These are phyloP conservation scores for Pilatotrama ljubarskyi DNA, from an alignment of 768 basidiomycete species.

Conservation along the genomic window DNA sequence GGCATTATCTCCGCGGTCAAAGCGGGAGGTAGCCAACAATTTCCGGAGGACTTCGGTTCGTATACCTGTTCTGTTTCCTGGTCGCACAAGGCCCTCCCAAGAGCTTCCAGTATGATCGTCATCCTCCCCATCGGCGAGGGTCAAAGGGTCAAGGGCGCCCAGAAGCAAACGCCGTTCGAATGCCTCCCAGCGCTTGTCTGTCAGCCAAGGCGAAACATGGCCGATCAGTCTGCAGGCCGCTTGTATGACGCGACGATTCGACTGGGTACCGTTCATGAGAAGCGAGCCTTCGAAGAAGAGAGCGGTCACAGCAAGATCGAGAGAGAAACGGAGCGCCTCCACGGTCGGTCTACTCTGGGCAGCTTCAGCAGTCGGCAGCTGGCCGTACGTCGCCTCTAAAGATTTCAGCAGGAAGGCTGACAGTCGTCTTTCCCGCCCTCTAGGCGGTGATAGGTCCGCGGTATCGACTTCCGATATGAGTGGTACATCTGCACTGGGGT, in stretches of 20 bases:
- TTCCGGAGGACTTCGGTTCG: conserved; percentile 50
- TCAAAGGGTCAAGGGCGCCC: conserved; percentile 64
- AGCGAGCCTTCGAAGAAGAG: conserved; percentile 72
- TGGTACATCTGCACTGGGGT: background rate
- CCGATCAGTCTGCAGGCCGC: conserved; percentile 55
- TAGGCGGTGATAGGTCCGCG: conserved; percentile 45
- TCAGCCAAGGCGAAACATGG: conserved; percentile 41
- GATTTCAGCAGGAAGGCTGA: conserved; percentile 64
- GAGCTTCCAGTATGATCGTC: conserved; percentile 17
- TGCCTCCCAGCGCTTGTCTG: conserved; percentile 51
- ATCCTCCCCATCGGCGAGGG: conserved; percentile 38
- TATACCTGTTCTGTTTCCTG: conserved; percentile 58
- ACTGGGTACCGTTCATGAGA: conserved; percentile 59
- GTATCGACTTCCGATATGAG: background rate
- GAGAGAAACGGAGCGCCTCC: conserved; percentile 61
- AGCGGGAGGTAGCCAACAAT: conserved; percentile 28
- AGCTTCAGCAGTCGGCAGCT: conserved; percentile 47
- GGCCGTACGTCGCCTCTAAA: conserved; percentile 49
- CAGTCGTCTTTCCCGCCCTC: conserved; percentile 59
- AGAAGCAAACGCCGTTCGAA: conserved; percentile 68
- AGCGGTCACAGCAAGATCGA: conserved; percentile 70
- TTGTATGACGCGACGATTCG: conserved; percentile 64
- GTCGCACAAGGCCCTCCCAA: conserved; percentile 53
- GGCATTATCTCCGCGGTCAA: conserved; percentile 16
- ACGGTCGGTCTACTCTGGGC: conserved; percentile 44